Evolutionary conservation across 495 filamentous ascomycete species (phyloP), one percentile per base, ranked within the genome.

Genomic region (Penicillium macrosclerotiorum): DNA sequence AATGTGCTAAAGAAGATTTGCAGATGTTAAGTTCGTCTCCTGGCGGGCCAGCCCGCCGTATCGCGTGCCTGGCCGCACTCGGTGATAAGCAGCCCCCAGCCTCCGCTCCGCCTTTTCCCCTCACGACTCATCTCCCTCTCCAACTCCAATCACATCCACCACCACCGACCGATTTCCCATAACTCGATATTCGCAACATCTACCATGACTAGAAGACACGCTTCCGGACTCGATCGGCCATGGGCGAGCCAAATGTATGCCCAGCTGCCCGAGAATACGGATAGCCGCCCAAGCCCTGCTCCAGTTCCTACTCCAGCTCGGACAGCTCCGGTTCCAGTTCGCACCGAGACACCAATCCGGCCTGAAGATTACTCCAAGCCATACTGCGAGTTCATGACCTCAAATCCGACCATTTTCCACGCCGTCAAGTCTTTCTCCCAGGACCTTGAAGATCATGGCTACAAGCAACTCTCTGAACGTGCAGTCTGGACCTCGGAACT

Each of bases 391-490:
- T 98, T 96, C 61, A 82, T 96, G 73, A 86, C 83, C 48, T 70
- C 83, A 20, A 95, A 95, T 62, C 92, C 93, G 0, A 98, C 93
- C 6, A 82, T 95, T 32, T 98, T 92, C 62, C 93, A 98, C 57
- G 81, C 88, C 8, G 88, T 95, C 20, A 75, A 77, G 45, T 78
- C 85, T 51, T 88, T 94, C 59, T 80, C 83, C 49, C 73, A 80
- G 52, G 78, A 88, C 49, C 79, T 95, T 37, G 71, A 79, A 49
- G 74, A 74, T 18, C 68, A 79, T 20, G 91, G 89, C 30, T 98
- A 86, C 68, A 77, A 69, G 47, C 81, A 83, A 73, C 82, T 98
- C 13, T 84, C 82, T 6, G 85, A 90, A 66, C 81, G 91, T 16
- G 80, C 89, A 46, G 68, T 68, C 36, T 98, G 93, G 93, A 73